Base-by-base conservation (phyloP, 306 rosid genomes). In the Glycine tomentella region DNA sequence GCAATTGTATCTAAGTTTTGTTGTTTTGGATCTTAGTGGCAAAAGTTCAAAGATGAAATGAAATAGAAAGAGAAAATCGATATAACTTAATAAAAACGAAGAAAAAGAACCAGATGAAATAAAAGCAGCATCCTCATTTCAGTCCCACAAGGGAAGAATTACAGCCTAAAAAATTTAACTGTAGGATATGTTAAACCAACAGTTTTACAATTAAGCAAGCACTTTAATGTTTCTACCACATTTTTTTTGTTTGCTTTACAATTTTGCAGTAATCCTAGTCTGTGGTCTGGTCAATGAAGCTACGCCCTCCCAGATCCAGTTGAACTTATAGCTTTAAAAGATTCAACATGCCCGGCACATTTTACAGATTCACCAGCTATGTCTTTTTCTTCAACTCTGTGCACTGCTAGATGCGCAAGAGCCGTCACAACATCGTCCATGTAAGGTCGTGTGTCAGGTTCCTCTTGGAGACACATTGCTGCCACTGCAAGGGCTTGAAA, bases 401-500 rank as follows among this genome's bases (percentile, higher is more conserved):
- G 84, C 2, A 3, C 59, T 40, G 83, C 11, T 44, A 91, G 56
- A 70, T 88, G 89, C 12, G 51, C 11, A 12, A 92, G 88, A 14
- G 92, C 92, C 0, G 78, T 76, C 7, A 91, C 92, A 31, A 92
- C 94, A 8, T 91, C 97, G 53, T 87, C 84, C 84, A 92, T 91
- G 45, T 58, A 61, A 17, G 97, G 97, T 13, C 97, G 72, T 6
- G 88, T 86, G 2, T 83, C 89, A 25, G 93, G 87, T 63, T 92
- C 93, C 63, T 84, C 91, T 84, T 86, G 89, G 34, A 92, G 83
- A 70, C 94, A 91, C 94, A 90, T 91, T 73, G 94, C 95, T 81
- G 93, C 93, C 79, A 92, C 92, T 58, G 93, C 97, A 4, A 91
- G 86, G 15, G 97, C 95, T 85, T 92, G 88, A 40, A 87, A 86